A percentile compares a stretch with the other conserved stretches of the same genome.
phyloP scores from a whole-genome alignment of 345 rosid genomes.

The Aquilaria malaccensis region DNA sequence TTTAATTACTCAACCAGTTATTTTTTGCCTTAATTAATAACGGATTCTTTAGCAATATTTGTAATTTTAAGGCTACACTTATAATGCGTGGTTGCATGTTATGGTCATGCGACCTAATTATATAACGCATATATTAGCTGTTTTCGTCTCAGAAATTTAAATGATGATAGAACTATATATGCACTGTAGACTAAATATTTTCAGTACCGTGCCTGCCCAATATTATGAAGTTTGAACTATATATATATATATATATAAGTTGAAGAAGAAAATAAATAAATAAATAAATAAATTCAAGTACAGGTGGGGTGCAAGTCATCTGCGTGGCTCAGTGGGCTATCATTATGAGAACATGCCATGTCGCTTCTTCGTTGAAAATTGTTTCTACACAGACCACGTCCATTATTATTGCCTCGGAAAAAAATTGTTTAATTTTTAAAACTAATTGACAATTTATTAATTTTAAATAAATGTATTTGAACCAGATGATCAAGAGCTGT shows the following conservation, averaged over 20 bases:
- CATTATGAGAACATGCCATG: constrained; percentile 18
- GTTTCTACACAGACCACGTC: neutral
- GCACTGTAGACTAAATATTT: no score
- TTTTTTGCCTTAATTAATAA: no score
- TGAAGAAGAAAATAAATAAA: neutral
- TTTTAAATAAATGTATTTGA: no score
- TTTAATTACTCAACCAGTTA: no score
- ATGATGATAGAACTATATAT: neutral
- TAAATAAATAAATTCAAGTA: neutral
- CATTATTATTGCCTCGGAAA: neutral
- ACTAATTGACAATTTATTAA: neutral
- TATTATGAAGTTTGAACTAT: neutral
- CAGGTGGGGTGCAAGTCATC: constrained; percentile 4
- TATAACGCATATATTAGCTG: neutral
- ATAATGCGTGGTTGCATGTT: constrained; percentile 18
- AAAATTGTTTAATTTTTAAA: neutral
- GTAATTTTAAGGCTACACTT: neutral
- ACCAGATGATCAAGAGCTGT: no score
- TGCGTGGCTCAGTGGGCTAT: constrained; percentile 12
- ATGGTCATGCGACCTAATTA: constrained; percentile 24
- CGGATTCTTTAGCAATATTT: neutral
- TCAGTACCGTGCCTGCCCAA: no score
- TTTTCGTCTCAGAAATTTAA: no score
- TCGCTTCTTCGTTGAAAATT: neutral
- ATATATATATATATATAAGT: constrained; percentile 6